phyloP scores from a whole-genome alignment of 768 basidiomycete genomes.

The Lactarius vividus region DNA sequence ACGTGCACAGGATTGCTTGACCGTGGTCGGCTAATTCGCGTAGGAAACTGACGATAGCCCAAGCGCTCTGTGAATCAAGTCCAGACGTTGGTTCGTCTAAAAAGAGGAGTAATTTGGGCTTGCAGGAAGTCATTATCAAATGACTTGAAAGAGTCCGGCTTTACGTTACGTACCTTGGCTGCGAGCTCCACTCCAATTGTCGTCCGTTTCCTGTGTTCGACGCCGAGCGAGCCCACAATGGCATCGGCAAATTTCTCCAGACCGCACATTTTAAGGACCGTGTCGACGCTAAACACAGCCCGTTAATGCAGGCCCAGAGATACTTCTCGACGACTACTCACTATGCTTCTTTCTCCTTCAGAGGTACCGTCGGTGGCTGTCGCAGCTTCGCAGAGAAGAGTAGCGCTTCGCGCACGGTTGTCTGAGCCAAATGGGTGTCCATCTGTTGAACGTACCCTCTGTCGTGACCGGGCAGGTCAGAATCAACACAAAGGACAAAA shows the following conservation, averaged over 20 bases:
- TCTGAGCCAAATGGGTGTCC: slow-evolving; percentile 81
- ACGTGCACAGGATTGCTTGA: slow-evolving; percentile 84
- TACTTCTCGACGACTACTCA: neutral
- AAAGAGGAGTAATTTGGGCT: slow-evolving; percentile 75
- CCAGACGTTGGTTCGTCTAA: slow-evolving; percentile 56
- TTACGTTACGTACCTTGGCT: neutral
- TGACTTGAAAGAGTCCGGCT: neutral
- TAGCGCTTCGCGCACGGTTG: slow-evolving; percentile 82
- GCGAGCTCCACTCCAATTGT: slow-evolving; percentile 93
- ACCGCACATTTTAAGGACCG: slow-evolving; percentile 80
- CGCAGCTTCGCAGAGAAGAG: slow-evolving; percentile 83
- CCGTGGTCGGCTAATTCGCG: slow-evolving; percentile 81
- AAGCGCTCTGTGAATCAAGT: slow-evolving; percentile 65
- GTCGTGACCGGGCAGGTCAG: slow-evolving; percentile 17
- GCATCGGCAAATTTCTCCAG: slow-evolving; percentile 83
- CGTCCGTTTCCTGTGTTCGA: slow-evolving; percentile 77
- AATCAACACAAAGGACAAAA: slow-evolving; percentile 29
- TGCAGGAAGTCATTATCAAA: slow-evolving; percentile 41
- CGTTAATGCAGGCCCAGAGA: neutral
- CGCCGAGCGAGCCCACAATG: slow-evolving; percentile 64
- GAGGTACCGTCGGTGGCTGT: slow-evolving; percentile 63
- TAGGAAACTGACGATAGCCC: slow-evolving; percentile 79
- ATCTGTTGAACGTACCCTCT: slow-evolving; percentile 52
- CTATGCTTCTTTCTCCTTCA: slow-evolving; percentile 74
- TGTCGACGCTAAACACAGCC: slow-evolving; percentile 48